Evolutionary conservation across 176 grass and related monocot genomes (phyloP).

Genomic region (Ensete ventricosum): DNA sequence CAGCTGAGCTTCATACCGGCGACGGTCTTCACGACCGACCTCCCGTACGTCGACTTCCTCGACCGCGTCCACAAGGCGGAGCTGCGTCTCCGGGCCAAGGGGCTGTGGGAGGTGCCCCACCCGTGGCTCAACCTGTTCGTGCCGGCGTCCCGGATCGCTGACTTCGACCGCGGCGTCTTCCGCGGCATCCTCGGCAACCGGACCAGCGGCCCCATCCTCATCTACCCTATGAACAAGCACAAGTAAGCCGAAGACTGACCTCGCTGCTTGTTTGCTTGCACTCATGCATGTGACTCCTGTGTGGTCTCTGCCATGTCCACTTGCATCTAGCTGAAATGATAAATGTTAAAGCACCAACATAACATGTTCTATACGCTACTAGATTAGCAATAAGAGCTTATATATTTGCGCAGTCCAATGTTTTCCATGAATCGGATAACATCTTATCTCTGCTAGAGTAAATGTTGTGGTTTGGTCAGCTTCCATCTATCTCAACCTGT

Average conservation of each 20-base stretch:
- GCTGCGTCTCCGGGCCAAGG: constrained; percentile 69
- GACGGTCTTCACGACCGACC: constrained; percentile 80
- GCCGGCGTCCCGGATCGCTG: constrained; percentile 74
- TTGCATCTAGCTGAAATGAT: no score
- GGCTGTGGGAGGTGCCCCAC: constrained; percentile 92
- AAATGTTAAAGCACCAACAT: no score
- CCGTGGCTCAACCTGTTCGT: constrained; percentile 99
- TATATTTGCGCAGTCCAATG: no score
- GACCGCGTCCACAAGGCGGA: constrained; percentile 93
- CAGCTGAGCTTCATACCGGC: constrained; percentile 59
- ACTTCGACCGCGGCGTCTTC: constrained; percentile 85
- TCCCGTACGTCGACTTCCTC: constrained; percentile 83
- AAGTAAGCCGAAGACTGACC: constrained; percentile 31
- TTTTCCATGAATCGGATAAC: no score
- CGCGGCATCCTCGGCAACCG: constrained; percentile 57
- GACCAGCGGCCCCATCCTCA: constrained; percentile 83
- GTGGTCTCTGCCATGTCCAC: no score
- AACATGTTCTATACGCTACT: no score
- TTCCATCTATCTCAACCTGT: constrained; percentile 9
- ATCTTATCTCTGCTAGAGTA: no score
- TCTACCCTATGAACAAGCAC: constrained; percentile 98
- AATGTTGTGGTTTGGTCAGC: constrained; percentile 12
- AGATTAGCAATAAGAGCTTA: no score
- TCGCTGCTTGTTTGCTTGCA: neutral
- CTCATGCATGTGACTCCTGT: constrained; percentile 1